These are phyloP conservation scores for Hypoxylon crocopeplum DNA, from an alignment of 495 filamentous ascomycete genomes.

Conservation along the genomic window DNA sequence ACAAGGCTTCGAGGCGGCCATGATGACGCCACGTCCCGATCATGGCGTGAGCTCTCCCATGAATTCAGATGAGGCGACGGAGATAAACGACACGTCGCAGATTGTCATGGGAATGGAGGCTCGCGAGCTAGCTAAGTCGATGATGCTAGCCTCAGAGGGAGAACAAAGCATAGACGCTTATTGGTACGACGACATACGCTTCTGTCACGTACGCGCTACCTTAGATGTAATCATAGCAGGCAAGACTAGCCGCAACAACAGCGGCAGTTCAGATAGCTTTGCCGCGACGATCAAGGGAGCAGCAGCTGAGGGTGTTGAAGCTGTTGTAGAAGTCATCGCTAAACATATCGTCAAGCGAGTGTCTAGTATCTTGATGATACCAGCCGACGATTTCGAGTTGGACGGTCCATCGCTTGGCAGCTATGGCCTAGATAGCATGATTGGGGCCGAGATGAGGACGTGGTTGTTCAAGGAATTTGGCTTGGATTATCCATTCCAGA, in stretches of 20 bases:
- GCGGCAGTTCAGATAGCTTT: not conserved
- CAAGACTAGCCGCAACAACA: not conserved
- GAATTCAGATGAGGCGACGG: not conserved
- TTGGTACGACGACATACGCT: slow-evolving; percentile 10
- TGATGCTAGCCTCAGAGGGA: slow-evolving; percentile 4
- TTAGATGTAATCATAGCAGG: not conserved
- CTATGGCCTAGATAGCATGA: slow-evolving; percentile 56
- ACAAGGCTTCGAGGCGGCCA: slow-evolving; percentile 40
- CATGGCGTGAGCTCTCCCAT: not conserved
- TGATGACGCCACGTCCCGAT: slow-evolving; percentile 13
- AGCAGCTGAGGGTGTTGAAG: not conserved
- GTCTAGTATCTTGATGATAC: slow-evolving; percentile 41
- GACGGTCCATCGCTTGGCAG: slow-evolving; percentile 36
- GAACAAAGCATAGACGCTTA: slow-evolving; percentile 13
- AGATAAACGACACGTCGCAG: slow-evolving; percentile 2
- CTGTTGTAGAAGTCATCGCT: slow-evolving; percentile 4
- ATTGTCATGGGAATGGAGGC: slow-evolving; percentile 13
- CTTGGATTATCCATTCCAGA: slow-evolving; percentile 47
- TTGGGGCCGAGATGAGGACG: slow-evolving; percentile 49
- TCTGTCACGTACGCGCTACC: not conserved
- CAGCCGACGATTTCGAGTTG: slow-evolving; percentile 24
- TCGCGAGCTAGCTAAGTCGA: slow-evolving; percentile 2
- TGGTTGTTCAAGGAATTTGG: slow-evolving; percentile 51
- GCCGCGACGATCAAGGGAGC: slow-evolving; percentile 2
- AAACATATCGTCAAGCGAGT: slow-evolving; percentile 36